A percentile compares a stretch with the other conserved stretches of the same genome.
These are phyloP conservation scores for Neostapfia colusana DNA, from an alignment of 176 grass and related monocot species.

Conservation along the genomic window DNA sequence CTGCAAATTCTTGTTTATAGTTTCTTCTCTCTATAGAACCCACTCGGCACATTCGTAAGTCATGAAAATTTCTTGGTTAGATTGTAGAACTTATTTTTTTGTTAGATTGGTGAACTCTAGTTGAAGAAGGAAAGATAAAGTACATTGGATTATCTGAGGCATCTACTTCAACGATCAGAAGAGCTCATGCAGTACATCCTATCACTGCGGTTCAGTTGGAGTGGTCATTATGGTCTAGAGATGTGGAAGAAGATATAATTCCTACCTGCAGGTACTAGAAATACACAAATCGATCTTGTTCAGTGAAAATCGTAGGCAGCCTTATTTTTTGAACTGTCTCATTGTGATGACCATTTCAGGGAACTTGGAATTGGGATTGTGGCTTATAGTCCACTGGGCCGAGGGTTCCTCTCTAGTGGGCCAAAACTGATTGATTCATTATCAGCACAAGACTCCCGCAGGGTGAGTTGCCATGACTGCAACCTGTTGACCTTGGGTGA, in stretches of 20 bases:
- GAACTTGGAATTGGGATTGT: slow-evolving; percentile 78
- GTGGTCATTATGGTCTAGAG: slow-evolving; percentile 74
- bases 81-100: background rate
- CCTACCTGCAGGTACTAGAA: slow-evolving; percentile 61
- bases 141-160: slow-evolving; percentile 68
- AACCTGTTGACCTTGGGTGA: background rate
- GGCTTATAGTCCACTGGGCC: slow-evolving; percentile 65
- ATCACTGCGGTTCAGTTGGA: slow-evolving; percentile 64
- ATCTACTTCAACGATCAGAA: slow-evolving; percentile 58
- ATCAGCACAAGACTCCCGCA: slow-evolving; percentile 44
- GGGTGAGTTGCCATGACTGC: slow-evolving; percentile 31
- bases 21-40: too few relatives aligned
- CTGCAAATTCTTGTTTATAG: background rate
- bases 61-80: background rate
- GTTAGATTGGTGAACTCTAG: slow-evolving; percentile 57
- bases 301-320: background rate
- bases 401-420: slow-evolving; percentile 56
- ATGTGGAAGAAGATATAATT: slow-evolving; percentile 60
- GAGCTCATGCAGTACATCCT: slow-evolving; percentile 62
- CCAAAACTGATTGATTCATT: slow-evolving; percentile 41
- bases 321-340: slow-evolving; percentile 19
- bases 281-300: background rate
- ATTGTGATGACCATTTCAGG: slow-evolving; percentile 11
- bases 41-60: background rate
- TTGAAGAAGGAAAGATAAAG: slow-evolving; percentile 72